A percentile compares a stretch with the other conserved stretches of the same genome.
Evolutionary conservation across 78 protist species (phyloP).

Genomic region (Acrasis kona): DNA sequence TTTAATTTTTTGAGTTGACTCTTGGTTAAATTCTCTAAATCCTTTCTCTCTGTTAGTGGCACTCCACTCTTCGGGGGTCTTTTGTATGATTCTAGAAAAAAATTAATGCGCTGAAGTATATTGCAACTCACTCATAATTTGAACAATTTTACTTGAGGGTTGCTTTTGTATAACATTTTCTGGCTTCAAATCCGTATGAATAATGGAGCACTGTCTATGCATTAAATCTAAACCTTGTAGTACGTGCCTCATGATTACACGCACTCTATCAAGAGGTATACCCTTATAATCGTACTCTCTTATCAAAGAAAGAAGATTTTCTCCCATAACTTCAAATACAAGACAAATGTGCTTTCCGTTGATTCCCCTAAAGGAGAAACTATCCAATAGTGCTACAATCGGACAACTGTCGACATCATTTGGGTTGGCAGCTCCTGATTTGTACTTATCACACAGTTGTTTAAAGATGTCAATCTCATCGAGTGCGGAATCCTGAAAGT

Average conservation of each 20-base stretch:
- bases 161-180: slow-evolving; percentile 77
- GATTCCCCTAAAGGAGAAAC: slow-evolving; percentile 63
- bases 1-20: slow-evolving; percentile 18
- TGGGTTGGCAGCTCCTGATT: too few species aligned
- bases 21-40: slow-evolving; percentile 9
- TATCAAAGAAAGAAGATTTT: slow-evolving; percentile 70
- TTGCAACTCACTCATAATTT: too few species aligned
- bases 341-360: slow-evolving; percentile 83
- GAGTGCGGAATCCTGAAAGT: slow-evolving; percentile 41
- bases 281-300: slow-evolving; percentile 70
- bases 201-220: slow-evolving; percentile 70
- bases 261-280: slow-evolving; percentile 63
- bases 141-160: slow-evolving; percentile 1
- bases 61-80: slow-evolving; percentile 1
- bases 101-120: too few species aligned
- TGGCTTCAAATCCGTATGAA: slow-evolving; percentile 96
- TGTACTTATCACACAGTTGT: not conserved
- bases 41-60: slow-evolving; percentile 2
- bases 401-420: not conserved
- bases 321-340: slow-evolving; percentile 86
- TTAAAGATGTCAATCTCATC: slow-evolving; percentile 35
- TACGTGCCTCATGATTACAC: slow-evolving; percentile 53
- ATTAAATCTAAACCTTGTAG: slow-evolving; percentile 67
- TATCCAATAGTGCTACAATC: slow-evolving; percentile 34
- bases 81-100: slow-evolving; percentile 12